These are phyloP conservation scores for Alisma plantagoaquatica DNA, from an alignment of 106 monocot genomes.

Conservation along the genomic window DNA sequence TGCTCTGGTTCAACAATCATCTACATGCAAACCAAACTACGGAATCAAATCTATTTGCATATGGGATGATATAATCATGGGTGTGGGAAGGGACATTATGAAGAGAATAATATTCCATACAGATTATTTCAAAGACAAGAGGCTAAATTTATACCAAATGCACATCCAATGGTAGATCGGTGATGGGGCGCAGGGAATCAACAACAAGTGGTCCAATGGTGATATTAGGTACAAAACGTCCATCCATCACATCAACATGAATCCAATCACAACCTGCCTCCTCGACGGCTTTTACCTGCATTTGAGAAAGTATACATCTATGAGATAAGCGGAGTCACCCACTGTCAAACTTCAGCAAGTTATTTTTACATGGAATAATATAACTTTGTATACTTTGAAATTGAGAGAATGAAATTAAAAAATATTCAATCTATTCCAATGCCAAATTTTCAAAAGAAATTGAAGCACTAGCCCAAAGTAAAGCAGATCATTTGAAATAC, in stretches of 20 bases:
- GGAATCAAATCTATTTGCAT: neutral
- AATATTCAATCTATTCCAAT: no score
- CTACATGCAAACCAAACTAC: slow-evolving; percentile 30
- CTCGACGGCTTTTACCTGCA: slow-evolving; percentile 93
- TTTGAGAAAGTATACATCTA: neutral
- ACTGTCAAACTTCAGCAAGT: neutral
- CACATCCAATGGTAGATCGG: slow-evolving; percentile 96
- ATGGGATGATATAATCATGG: neutral
- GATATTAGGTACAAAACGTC: slow-evolving; percentile 96
- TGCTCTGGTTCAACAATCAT: slow-evolving; percentile 99
- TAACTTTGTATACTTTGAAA: no score
- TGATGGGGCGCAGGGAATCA: slow-evolving; percentile 83
- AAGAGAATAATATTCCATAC: neutral
- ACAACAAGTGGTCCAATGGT: slow-evolving; percentile 95
- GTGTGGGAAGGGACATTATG: neutral
- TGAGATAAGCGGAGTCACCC: neutral
- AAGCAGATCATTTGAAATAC: no score
- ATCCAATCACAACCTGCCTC: slow-evolving; percentile 98
- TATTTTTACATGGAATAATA: no score
- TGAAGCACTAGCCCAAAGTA: neutral
- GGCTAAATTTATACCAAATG: slow-evolving; percentile 54
- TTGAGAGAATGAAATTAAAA: no score
- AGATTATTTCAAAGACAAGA: neutral
- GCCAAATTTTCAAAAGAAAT: no score
- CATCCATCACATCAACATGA: slow-evolving; percentile 99